A percentile compares a stretch with the other conserved stretches of the same genome.
Conservation (phyloP, 2,329 filamentous ascomycete genomes). For the Teratosphaeria viscida region DNA sequence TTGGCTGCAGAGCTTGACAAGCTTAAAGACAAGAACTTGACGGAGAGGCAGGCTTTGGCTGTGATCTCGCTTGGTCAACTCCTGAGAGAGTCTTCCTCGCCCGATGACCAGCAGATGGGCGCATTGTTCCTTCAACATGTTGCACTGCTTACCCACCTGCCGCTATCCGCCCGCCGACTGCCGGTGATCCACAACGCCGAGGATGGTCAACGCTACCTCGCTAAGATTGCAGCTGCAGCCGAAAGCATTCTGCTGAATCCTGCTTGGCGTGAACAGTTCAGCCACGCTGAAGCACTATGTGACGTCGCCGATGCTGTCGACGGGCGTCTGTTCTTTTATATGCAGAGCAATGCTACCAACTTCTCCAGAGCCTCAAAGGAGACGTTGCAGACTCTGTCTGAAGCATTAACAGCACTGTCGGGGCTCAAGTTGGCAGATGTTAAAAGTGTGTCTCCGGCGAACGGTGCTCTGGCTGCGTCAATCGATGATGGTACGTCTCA, state of each 20-base stretch:
- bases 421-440: neutral
- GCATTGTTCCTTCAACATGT: conserved; percentile 20
- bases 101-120: conserved; percentile 6
- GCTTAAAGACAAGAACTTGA: conserved; percentile 9
- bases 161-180: conserved; percentile 21
- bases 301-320: conserved; percentile 48
- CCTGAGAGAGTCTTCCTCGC: conserved; percentile 5
- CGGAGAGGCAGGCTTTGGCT: conserved; percentile 18
- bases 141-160: conserved; percentile 19
- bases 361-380: conserved; percentile 9
- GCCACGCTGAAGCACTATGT: conserved; percentile 19
- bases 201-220: conserved; percentile 11
- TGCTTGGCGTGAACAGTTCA: conserved; percentile 25
- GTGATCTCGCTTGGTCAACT: conserved; percentile 15
- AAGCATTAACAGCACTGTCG: conserved; percentile 11
- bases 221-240: conserved; percentile 28
- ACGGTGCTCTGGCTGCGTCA: neutral
- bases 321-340: conserved; percentile 37
- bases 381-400: conserved; percentile 14
- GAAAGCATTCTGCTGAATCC: conserved; percentile 27
- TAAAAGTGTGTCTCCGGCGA: neutral
- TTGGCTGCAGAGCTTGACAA: conserved; percentile 8
- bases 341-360: conserved; percentile 4
- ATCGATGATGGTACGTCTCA: neutral
- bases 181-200: conserved; percentile 4